A percentile compares a stretch with the other conserved stretches of the same genome.
These are phyloP conservation scores for Mycena sp. DNA, from an alignment of 1,284 basidiomycete genomes.

Conservation along the genomic window DNA sequence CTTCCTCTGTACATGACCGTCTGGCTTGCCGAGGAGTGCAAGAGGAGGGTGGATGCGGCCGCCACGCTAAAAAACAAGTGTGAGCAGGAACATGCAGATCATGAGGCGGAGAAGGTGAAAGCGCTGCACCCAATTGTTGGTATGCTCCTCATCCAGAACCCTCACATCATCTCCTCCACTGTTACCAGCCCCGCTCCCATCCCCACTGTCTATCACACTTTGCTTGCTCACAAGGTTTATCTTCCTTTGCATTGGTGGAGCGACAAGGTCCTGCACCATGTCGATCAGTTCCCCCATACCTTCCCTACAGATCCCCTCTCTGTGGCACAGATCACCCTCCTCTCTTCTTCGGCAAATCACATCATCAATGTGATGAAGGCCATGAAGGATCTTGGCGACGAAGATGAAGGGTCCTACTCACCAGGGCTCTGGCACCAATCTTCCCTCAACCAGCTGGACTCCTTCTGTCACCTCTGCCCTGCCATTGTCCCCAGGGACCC, in stretches of 20 bases:
- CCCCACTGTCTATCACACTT: not conserved
- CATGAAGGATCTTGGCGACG: too few species aligned
- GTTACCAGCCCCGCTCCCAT: not conserved
- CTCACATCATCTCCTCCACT: not conserved
- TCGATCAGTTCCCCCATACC: not conserved
- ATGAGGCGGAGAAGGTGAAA: not conserved
- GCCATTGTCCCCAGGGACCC: too few species aligned
- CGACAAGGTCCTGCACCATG: not conserved
- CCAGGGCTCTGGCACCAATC: too few species aligned
- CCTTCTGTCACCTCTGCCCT: too few species aligned
- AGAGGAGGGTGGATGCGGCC: not conserved
- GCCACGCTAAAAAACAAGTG: not conserved
- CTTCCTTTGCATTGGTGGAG: conserved; percentile 1
- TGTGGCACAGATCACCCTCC: too few species aligned
- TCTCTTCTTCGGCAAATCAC: too few species aligned
- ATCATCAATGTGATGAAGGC: too few species aligned
- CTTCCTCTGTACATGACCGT: conserved; percentile 1
- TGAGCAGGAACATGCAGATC: not conserved
- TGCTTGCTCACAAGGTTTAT: not conserved
- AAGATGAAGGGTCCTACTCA: too few species aligned
- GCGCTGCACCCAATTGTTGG: not conserved
- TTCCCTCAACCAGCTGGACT: too few species aligned
- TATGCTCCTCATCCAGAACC: not conserved
- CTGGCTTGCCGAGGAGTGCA: not conserved
- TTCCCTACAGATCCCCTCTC: too few species aligned